Conservation (phyloP, 2,329 filamentous ascomycete species). For the Cryphonectria radicalis region DNA sequence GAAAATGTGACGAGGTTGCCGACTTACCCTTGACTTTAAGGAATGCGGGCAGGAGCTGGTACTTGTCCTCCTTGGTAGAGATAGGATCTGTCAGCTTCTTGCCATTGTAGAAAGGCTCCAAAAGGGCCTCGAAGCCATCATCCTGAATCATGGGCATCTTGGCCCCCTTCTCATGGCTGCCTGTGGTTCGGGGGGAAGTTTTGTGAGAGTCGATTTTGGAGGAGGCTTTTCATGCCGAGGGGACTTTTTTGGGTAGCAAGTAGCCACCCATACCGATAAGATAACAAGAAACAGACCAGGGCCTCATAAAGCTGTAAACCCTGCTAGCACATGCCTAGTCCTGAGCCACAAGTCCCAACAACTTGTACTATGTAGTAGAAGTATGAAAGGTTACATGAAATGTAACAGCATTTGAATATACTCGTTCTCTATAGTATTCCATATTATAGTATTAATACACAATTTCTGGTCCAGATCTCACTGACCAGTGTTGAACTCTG, state of each 20-base stretch:
- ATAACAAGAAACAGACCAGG: slow-evolving; percentile 15
- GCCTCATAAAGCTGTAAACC: background rate
- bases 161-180: slow-evolving; percentile 24
- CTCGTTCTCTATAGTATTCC: background rate
- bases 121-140: slow-evolving; percentile 68
- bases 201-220: background rate
- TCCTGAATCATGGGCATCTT: slow-evolving; percentile 57
- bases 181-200: background rate
- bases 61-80: slow-evolving; percentile 80
- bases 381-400: background rate
- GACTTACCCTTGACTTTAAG: slow-evolving; percentile 84
- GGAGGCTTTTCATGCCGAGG: slow-evolving; percentile 23
- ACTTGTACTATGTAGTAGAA: background rate
- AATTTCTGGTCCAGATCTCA: background rate
- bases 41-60: slow-evolving; percentile 96
- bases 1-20: background rate
- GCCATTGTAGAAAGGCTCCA: slow-evolving; percentile 70
- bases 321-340: background rate
- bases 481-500: background rate
- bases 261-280: slow-evolving; percentile 21
- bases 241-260: slow-evolving; percentile 16
- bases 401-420: background rate
- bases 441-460: background rate
- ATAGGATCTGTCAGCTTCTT: slow-evolving; percentile 70
- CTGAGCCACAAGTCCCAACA: background rate